Base-by-base conservation (phyloP, 257 asterid genomes). In the Capsicum rhomboideum region DNA sequence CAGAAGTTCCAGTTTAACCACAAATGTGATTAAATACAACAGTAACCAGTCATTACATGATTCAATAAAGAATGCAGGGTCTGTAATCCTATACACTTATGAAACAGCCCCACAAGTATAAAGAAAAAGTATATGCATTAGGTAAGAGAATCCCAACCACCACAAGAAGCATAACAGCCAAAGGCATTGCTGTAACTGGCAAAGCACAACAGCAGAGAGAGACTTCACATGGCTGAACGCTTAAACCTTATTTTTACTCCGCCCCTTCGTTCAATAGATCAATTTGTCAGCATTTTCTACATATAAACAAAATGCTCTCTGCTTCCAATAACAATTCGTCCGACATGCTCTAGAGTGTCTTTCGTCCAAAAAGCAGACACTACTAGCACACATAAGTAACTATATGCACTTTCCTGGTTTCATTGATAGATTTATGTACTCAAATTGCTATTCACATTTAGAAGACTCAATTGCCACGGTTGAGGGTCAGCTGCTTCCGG, bases 1-100 rank as follows among this genome's bases (percentile, higher is more conserved):
- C 16, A 14, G 6, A 49, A 14, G 61, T 21, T 66, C n/a, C 68
- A 59, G 37, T 44, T 79, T 50, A 58, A 42, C 18, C 82, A 18
- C 28, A 77, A 50, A 46, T 64, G 78, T 49, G 52, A 82, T 66
- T 34, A 49, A 82, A 63, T 82, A 82, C 78, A 82, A 49, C 84
- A 82, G 52, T 82, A 20, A 6, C 50, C n/a, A 75, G 74, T 64
- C 78, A 64, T 52, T 28, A 64, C 53, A 82, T 46, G 59, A 81
- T 81, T 58, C 77, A 81, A 61, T 44, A 63, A 26, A 58, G 20
- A 34, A 44, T 63, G 79, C 31, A 82, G 84, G 84, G 66, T 59
- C 78, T 81, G 84, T 82, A 12, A 26, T 26, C 49, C 77, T 82
- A 66, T 66, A 82, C 84, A 82, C 84, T 82, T 82, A 10, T 18